Conservation (phyloP, 129 eudicot genomes). For the Centrapalus pauciflorus region DNA sequence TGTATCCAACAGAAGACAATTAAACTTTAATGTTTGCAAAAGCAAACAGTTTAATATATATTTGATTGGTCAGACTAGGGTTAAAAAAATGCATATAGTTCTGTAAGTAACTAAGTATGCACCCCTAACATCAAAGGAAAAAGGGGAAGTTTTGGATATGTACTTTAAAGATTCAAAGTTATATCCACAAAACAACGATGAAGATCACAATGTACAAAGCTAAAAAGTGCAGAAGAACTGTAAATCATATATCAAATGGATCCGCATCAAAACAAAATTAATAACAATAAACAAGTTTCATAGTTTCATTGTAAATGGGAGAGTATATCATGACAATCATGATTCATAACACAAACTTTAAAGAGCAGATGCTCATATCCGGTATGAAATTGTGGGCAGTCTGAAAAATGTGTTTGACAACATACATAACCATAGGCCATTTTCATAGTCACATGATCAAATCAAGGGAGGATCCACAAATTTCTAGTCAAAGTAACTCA, state of each 20-base stretch:
- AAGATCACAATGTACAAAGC: background rate
- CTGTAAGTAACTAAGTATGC: background rate
- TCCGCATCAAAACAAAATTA: background rate
- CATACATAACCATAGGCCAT: too few relatives aligned
- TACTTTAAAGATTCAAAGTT: background rate
- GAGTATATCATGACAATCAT: background rate
- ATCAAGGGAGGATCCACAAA: background rate
- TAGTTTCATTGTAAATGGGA: background rate
- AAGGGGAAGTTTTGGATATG: background rate
- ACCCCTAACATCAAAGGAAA: background rate
- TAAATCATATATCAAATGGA: background rate
- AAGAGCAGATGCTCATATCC: too few relatives aligned
- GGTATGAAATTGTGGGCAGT: too few relatives aligned
- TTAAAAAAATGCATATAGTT: background rate
- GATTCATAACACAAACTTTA: too few relatives aligned
- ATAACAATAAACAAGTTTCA: background rate
- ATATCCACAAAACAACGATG: background rate
- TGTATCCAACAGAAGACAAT: slow-evolving; percentile 16
- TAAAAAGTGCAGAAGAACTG: background rate
- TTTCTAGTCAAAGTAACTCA: too few relatives aligned
- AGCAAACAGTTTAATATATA: background rate
- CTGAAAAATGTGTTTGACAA: too few relatives aligned
- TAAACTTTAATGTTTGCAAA: background rate
- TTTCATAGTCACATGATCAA: background rate
- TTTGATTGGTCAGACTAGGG: background rate